These are phyloP conservation scores for Vicia sativa DNA, from an alignment of 306 rosid genomes.

Conservation along the genomic window DNA sequence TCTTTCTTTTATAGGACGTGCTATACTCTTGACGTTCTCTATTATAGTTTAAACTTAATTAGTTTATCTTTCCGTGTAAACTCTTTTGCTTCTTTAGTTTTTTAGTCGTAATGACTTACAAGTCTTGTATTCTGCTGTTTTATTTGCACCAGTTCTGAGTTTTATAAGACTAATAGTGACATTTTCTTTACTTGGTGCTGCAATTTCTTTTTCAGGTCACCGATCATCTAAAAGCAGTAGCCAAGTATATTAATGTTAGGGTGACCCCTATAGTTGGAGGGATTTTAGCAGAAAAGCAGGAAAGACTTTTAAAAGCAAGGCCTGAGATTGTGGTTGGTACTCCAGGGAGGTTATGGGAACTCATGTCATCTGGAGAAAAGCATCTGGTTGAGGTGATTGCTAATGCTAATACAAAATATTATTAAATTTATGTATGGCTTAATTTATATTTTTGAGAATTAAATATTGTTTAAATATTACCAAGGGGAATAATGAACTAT, in stretches of 20 bases:
- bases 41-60: not conserved
- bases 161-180: not conserved
- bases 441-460: slow-evolving; percentile 16
- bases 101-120: not conserved
- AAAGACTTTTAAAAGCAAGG: slow-evolving; percentile 71
- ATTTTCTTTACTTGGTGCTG: slow-evolving; percentile 21
- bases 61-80: not conserved
- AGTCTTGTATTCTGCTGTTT: not conserved
- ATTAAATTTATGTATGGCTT: slow-evolving; percentile 26
- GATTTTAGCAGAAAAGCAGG: slow-evolving; percentile 89
- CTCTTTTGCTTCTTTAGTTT: not conserved
- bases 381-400: slow-evolving; percentile 81
- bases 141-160: not conserved
- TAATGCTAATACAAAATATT: not conserved
- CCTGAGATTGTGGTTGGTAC: slow-evolving; percentile 96
- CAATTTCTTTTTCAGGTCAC: slow-evolving; percentile 62
- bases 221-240: slow-evolving; percentile 79
- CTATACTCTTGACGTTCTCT: not conserved
- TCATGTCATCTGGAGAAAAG: slow-evolving; percentile 81
- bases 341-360: slow-evolving; percentile 98
- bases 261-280: slow-evolving; percentile 95
- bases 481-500: not conserved
- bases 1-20: not conserved
- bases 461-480: slow-evolving; percentile 28
- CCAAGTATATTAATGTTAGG: slow-evolving; percentile 59